Percentiles rank a stretch among this genome's conserved stretches.
These are phyloP conservation scores for Pseudogymnoascus verrucosus DNA, from an alignment of 2,329 filamentous ascomycete genomes.

Conservation along the genomic window DNA sequence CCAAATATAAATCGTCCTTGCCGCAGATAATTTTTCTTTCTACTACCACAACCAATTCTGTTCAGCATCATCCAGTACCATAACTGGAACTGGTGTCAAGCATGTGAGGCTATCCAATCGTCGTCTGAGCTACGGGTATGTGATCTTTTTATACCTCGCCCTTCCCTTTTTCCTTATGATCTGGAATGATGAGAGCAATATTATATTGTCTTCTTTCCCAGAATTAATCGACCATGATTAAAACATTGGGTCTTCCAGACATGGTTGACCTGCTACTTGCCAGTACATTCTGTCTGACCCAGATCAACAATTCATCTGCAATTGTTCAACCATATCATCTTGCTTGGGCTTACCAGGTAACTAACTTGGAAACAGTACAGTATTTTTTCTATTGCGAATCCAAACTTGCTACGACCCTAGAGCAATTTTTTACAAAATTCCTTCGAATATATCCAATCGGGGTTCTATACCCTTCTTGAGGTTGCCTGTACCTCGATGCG, in stretches of 20 bases:
- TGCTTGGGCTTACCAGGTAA: neutral
- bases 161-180: conserved; percentile 9
- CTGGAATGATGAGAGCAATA: conserved; percentile 63
- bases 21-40: conserved; percentile 7
- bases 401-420: neutral
- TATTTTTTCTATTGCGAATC: neutral
- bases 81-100: neutral
- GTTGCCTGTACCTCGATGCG: neutral
- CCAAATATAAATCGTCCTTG: conserved; percentile 3
- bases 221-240: conserved; percentile 85
- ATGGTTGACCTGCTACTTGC: conserved; percentile 73
- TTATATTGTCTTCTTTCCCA: conserved; percentile 76
- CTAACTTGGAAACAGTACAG: conserved; percentile 4
- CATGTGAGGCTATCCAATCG: neutral
- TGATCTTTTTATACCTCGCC: conserved; percentile 3
- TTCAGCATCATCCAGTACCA: neutral
- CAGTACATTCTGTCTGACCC: conserved; percentile 77
- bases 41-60: conserved; percentile 5
- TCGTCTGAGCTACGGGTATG: neutral
- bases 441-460: neutral
- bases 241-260: conserved; percentile 54
- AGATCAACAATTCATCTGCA: conserved; percentile 18
- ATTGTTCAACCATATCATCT: conserved; percentile 2
- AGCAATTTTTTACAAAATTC: neutral
- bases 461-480: neutral